A percentile compares a stretch with the other conserved stretches of the same genome.
Evolutionary conservation across 495 filamentous ascomycete species (phyloP).

Genomic region (Venustampulla echinocandica): DNA sequence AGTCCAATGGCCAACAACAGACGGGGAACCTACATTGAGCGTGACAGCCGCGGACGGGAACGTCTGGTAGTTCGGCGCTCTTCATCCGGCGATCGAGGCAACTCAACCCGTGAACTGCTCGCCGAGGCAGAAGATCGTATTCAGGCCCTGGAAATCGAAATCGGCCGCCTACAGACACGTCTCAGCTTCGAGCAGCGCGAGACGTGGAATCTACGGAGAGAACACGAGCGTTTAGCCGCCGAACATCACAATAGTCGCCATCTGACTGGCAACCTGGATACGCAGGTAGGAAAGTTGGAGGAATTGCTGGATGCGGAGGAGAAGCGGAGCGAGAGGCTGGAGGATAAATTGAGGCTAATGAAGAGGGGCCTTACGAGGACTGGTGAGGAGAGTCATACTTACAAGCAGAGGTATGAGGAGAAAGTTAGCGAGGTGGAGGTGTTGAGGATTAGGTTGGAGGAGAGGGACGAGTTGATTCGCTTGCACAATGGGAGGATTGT

Average conservation of each 20-base stretch:
- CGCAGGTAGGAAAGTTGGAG: slow-evolving; percentile 27
- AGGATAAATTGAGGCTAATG: slow-evolving; percentile 38
- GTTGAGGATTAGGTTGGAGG: slow-evolving; percentile 46
- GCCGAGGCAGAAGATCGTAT: slow-evolving; percentile 18
- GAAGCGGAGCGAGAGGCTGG: background rate
- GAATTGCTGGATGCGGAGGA: slow-evolving; percentile 42
- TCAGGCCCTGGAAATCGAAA: slow-evolving; percentile 7
- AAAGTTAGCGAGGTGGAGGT: slow-evolving; percentile 47
- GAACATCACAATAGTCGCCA: slow-evolving; percentile 13
- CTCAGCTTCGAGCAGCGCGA: slow-evolving; percentile 17
- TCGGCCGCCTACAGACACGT: slow-evolving; percentile 11
- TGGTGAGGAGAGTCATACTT: slow-evolving; percentile 27
- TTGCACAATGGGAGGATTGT: slow-evolving; percentile 49
- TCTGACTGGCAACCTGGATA: slow-evolving; percentile 5
- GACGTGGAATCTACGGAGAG: slow-evolving; percentile 8
- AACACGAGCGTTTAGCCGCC: slow-evolving; percentile 6
- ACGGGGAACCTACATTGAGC: slow-evolving; percentile 6
- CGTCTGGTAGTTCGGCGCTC: slow-evolving; percentile 8
- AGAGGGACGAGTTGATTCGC: slow-evolving; percentile 39
- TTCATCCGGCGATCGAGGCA: background rate
- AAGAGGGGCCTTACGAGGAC: slow-evolving; percentile 32
- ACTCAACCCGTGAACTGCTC: slow-evolving; percentile 14
- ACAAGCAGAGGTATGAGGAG: slow-evolving; percentile 38
- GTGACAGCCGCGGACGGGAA: slow-evolving; percentile 11
- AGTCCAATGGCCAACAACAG: slow-evolving; percentile 12